These are phyloP conservation scores for Cordyceps tenuipes DNA, from an alignment of 2,329 filamentous ascomycete species.

Conservation along the genomic window DNA sequence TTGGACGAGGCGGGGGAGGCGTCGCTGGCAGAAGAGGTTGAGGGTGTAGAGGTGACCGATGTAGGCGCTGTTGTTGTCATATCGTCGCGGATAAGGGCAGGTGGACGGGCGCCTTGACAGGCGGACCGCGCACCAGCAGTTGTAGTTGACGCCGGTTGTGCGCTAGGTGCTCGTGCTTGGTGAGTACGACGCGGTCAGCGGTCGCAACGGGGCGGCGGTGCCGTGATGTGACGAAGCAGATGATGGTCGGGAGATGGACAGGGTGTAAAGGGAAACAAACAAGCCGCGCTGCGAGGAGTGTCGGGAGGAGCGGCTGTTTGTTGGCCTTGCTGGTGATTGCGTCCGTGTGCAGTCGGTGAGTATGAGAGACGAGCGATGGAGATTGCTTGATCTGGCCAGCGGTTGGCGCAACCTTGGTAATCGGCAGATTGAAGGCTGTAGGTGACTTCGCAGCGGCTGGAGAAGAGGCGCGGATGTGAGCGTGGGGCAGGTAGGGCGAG, in stretches of 20 bases:
- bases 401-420: conserved; percentile 4
- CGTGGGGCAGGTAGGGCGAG: conserved; percentile 2
- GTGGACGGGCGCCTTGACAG: conserved; percentile 10
- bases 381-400: neutral
- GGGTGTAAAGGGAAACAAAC: neutral
- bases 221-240: neutral
- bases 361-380: neutral
- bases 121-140: conserved; percentile 9
- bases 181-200: neutral
- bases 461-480: conserved; percentile 7
- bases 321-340: neutral
- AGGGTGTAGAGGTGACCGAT: conserved; percentile 47
- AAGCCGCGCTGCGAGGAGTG: neutral
- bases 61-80: conserved; percentile 42
- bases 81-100: conserved; percentile 11
- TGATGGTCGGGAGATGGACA: neutral
- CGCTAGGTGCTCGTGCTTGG: neutral
- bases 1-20: conserved; percentile 37
- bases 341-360: neutral
- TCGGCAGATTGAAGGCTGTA: too few relatives aligned
- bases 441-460: conserved; percentile 9
- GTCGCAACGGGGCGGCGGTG: neutral
- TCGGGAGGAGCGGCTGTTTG: neutral
- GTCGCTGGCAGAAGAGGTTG: conserved; percentile 43
- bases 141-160: conserved; percentile 1